phyloP scores from a whole-genome alignment of 2,329 filamentous ascomycete genomes.

The Dendrostoma leiphaemia region DNA sequence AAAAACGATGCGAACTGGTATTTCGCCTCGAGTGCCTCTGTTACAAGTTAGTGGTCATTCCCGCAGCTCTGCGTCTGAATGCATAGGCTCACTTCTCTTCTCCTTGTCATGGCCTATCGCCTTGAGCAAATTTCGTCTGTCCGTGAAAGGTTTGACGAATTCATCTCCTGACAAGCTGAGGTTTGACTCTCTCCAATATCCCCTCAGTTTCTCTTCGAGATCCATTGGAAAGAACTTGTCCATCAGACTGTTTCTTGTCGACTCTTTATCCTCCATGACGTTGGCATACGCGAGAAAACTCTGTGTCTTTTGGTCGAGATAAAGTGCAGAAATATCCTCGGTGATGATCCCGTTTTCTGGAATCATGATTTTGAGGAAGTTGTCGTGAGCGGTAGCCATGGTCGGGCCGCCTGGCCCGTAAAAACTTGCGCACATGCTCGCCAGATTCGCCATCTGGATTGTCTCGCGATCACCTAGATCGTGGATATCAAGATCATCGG shows the following conservation, averaged over 20 bases:
- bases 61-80: background rate
- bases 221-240: conserved; percentile 56
- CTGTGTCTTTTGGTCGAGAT: conserved; percentile 47
- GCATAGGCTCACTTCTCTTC: conserved; percentile 25
- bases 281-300: conserved; percentile 53
- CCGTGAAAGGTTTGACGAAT: conserved; percentile 40
- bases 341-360: conserved; percentile 37
- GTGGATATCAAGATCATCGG: conserved; percentile 37
- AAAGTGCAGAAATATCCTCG: conserved; percentile 40
- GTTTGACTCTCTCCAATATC: conserved; percentile 41
- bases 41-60: conserved; percentile 19
- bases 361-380: conserved; percentile 44
- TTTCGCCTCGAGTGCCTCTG: conserved; percentile 34
- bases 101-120: conserved; percentile 48
- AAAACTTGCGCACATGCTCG: conserved; percentile 33
- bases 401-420: conserved; percentile 31
- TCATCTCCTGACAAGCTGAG: conserved; percentile 47
- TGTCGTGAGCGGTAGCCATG: conserved; percentile 41
- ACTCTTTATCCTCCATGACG: conserved; percentile 46
- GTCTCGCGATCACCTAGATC: conserved; percentile 37
- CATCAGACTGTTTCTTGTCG: conserved; percentile 47
- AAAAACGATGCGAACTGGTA: conserved; percentile 39
- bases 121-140: conserved; percentile 47
- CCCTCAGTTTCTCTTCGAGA: conserved; percentile 47
- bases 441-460: conserved; percentile 48